Evolutionary conservation across 441 rosid species (phyloP).

Genomic region (Geranium incanum): DNA sequence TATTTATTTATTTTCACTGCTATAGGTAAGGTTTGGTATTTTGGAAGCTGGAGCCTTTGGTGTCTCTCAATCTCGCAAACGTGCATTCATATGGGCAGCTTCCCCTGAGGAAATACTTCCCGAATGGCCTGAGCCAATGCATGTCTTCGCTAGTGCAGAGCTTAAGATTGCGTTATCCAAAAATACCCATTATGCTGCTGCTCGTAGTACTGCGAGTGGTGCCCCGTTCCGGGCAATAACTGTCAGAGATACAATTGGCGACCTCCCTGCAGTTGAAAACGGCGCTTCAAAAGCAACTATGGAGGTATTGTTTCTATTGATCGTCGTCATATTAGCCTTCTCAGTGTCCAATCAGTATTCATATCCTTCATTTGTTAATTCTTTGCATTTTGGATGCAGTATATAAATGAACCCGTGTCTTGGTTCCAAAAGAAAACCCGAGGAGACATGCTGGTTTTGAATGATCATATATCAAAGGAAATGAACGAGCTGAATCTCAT

Average conservation of each 20-base stretch:
- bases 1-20: slow-evolving; percentile 2
- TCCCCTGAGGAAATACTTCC: slow-evolving; percentile 74
- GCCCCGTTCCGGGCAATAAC: slow-evolving; percentile 89
- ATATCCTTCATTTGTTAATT: neutral
- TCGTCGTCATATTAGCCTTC: neutral
- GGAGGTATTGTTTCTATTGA: slow-evolving; percentile 35
- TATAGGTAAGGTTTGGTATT: slow-evolving; percentile 55
- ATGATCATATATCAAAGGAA: slow-evolving; percentile 68
- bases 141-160: slow-evolving; percentile 64
- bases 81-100: slow-evolving; percentile 94
- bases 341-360: neutral
- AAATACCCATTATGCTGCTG: slow-evolving; percentile 57
- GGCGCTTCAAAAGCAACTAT: slow-evolving; percentile 43
- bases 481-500: slow-evolving; percentile 77
- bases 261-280: slow-evolving; percentile 64
- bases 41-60: slow-evolving; percentile 94
- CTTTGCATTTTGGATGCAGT: slow-evolving; percentile 33
- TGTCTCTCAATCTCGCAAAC: slow-evolving; percentile 80
- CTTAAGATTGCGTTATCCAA: slow-evolving; percentile 47
- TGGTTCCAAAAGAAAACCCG: slow-evolving; percentile 67
- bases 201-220: slow-evolving; percentile 55
- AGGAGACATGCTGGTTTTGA: slow-evolving; percentile 39
- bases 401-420: slow-evolving; percentile 45
- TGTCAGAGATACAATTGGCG: slow-evolving; percentile 86
- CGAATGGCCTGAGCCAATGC: slow-evolving; percentile 98